Evolutionary conservation across 768 basidiomycete genomes (phyloP).

Genomic region (Gymnopilus junonius): DNA sequence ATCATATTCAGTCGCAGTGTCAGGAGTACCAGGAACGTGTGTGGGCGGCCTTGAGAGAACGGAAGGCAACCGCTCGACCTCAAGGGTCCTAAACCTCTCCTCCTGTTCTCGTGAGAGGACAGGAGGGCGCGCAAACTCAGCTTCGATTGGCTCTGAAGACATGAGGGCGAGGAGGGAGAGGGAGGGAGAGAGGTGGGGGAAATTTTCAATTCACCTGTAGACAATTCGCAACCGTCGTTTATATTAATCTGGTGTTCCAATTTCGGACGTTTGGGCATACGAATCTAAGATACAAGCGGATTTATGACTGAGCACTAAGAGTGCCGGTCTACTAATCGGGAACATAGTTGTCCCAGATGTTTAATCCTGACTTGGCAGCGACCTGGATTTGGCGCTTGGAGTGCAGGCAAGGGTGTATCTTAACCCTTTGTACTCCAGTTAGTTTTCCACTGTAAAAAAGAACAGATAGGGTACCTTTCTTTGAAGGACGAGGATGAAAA

Average conservation of each 20-base stretch:
- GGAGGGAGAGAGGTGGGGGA: neutral
- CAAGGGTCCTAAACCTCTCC: slow-evolving; percentile 30
- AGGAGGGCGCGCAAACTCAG: slow-evolving; percentile 29
- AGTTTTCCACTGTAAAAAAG: too few relatives aligned
- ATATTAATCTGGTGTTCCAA: neutral
- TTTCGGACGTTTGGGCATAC: neutral
- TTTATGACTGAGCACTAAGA: neutral
- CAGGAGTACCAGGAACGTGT: slow-evolving; percentile 7
- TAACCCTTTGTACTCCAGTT: too few relatives aligned
- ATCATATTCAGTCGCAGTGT: neutral
- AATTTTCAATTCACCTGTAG: neutral
- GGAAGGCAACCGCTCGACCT: slow-evolving; percentile 21
- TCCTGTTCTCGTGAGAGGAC: slow-evolving; percentile 30
- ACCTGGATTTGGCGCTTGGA: neutral
- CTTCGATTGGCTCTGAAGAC: slow-evolving; percentile 36
- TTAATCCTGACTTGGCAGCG: neutral
- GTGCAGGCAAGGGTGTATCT: neutral
- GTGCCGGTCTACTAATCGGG: neutral
- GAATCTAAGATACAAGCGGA: neutral
- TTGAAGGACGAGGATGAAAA: neutral
- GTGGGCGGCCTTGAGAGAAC: slow-evolving; percentile 19
- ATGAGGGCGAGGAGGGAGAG: slow-evolving; percentile 18
- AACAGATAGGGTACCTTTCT: neutral
- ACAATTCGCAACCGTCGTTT: neutral
- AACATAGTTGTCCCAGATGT: neutral